Base-by-base conservation (phyloP, 371 early-diverging fungal species). In the Massospora cicadina region DNA sequence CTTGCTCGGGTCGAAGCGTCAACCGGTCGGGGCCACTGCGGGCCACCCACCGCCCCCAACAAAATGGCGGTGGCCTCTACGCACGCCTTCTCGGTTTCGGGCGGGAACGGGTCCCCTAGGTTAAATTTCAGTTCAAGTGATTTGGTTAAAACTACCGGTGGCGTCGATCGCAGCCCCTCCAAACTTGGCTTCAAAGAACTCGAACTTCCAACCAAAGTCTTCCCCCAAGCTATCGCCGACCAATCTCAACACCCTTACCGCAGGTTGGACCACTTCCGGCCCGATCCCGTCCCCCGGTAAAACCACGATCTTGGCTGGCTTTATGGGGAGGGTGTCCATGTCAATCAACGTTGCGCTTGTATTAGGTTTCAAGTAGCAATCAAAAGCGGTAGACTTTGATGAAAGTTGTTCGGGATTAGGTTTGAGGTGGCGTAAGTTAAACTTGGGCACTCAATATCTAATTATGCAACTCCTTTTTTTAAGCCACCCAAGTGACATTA, bases 21-120 rank as follows among this genome's bases (percentile, higher is more conserved):
- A 26, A 72, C 71, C 54, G 75, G 75, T 58, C 78, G 79, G 28
- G 92, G 89, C 84, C 94, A 93, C 71, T 94, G 81, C 26, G 95
- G 94, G 60, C 98, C 98, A 66, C 98, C 98, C 27, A 97, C 94
- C 63, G 98, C 95, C 68, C 98, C 98, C 61, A 97, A 78, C 63
- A 97, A 78, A 67, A 97, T 87, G 29, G 94, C 98, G 65, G 87
- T 79, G 10, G 95, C 89, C 21, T 72, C 66, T 70, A 80, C 79
- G 76, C 91, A 90, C 25, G 91, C 89, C 1, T 78, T 84, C 55
- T 91, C 78, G 30, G 89, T 80, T 67, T 73, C 70, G 13, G 84
- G 82, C 43, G 95, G 93, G 69, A 92, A 79, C 56, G 96, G 90
- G 25, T 78, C 79, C 65, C 92, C 92, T 88, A 67, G 55, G 53